phyloP scores from a whole-genome alignment of 2,329 filamentous ascomycete genomes.

The Phyllosticta citriasiana region DNA sequence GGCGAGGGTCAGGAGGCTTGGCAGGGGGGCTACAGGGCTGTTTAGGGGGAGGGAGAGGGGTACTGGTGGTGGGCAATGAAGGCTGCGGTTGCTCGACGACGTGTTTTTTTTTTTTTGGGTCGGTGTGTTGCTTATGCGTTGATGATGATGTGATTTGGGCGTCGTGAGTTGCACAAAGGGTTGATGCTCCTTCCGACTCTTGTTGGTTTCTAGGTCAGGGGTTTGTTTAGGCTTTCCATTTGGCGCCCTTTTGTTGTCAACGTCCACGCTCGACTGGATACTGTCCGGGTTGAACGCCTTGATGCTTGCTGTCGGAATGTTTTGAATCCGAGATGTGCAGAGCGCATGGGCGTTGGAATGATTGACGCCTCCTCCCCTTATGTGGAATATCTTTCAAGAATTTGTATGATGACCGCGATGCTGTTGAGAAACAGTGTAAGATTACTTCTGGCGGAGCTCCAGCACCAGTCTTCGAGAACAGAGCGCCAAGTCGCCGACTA shows the following conservation, averaged over 20 bases:
- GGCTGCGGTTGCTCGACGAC: too few relatives aligned
- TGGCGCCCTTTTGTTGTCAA: not conserved
- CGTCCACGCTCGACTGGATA: not conserved
- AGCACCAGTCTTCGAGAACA: not conserved
- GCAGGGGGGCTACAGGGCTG: not conserved
- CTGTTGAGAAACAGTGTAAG: not conserved
- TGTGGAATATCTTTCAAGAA: not conserved
- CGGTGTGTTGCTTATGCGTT: not conserved
- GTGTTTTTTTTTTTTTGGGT: not conserved
- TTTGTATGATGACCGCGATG: not conserved
- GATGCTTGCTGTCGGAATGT: not conserved
- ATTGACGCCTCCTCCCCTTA: not conserved
- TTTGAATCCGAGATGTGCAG: not conserved
- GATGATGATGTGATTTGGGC: not conserved
- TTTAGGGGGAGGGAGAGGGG: not conserved
- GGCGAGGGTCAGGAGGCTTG: not conserved
- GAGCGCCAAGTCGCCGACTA: not conserved
- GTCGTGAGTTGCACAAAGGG: too few relatives aligned
- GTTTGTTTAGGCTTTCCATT: not conserved
- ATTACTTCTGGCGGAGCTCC: not conserved
- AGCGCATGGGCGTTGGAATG: not conserved
- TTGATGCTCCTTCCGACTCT: not conserved
- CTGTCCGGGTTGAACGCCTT: not conserved
- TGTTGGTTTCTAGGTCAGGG: not conserved
- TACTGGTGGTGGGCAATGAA: not conserved